Base-by-base conservation (phyloP, 768 basidiomycete species). In the Serendipita sp. region DNA sequence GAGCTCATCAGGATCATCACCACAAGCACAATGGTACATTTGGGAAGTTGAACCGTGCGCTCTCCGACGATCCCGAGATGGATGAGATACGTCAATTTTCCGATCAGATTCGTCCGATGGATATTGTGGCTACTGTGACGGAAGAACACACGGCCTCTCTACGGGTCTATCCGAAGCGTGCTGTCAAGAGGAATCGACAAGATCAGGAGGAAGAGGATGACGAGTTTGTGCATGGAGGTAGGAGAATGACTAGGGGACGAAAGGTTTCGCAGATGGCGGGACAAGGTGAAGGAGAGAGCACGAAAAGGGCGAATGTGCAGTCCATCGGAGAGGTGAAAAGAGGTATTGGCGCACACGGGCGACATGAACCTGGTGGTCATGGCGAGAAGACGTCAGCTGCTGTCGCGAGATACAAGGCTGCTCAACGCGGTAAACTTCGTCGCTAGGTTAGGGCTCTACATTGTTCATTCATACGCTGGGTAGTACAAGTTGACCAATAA, bases 391-490 rank as follows among this genome's bases (percentile, higher is more conserved):
- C 75, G 85, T 72, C 89, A 86, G 66, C 79, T 75, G 41, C 71
- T 90, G 11, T 84, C 86, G 45, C 65, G 3, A 78, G 83, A 14
- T 75, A 79, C 62, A 91, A 91, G 30, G 53, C 24, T 4, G 53
- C 24, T 28, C 53, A 58, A 24, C 53, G 53, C n/a, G 53, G 53
- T 11, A 58, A 58, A 33, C 53, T 58, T 33, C 53, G 53, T 58
- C 53, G 53, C 31, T 58, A 31, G 28, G 20, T 50, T 20, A 5
- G n/a, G 45, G n/a, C 7, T 38, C 14, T 38, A 5, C 7, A 14
- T 7, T 14, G 34, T 5, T 38, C 34, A n/a, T n/a, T n/a, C n/a
- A n/a, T n/a, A n/a, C n/a, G n/a, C n/a, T n/a, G n/a, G n/a, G n/a
- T n/a, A n/a, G n/a, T n/a, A n/a, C n/a, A n/a, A n/a, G n/a, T 38